Conservation (phyloP, 441 rosid species). For the Raphanus hybrid region DNA sequence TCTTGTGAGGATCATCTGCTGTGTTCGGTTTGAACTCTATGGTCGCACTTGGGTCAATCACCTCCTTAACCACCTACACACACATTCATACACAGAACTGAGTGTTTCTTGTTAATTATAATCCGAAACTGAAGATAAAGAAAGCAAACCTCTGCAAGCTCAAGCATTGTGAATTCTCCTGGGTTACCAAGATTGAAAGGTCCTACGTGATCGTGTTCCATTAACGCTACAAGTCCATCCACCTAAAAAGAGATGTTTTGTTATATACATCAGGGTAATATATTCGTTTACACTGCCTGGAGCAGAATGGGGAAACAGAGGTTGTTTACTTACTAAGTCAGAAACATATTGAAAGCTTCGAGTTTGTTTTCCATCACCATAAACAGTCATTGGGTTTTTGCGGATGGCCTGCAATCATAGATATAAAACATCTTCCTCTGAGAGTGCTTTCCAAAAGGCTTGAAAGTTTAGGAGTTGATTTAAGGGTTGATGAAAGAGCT, state of each 20-base stretch:
- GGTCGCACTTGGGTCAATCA: slow-evolving; percentile 90
- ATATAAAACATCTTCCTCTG: slow-evolving; percentile 14
- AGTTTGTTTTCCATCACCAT: slow-evolving; percentile 99
- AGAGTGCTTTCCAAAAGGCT: neutral
- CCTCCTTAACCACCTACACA: slow-evolving; percentile 82
- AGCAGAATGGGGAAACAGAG: slow-evolving; percentile 8
- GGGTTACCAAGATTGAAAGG: slow-evolving; percentile 98
- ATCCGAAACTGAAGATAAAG: neutral
- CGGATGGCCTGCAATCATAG: slow-evolving; percentile 72
- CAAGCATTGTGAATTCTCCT: slow-evolving; percentile 98
- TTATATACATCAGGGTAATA: neutral
- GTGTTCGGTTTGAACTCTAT: slow-evolving; percentile 91
- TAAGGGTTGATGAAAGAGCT: slow-evolving; percentile 28
- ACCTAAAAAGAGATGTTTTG: slow-evolving; percentile 54
- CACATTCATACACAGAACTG: slow-evolving; percentile 4
- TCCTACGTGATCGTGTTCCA: slow-evolving; percentile 95
- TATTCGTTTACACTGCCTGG: neutral
- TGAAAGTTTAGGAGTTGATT: neutral
- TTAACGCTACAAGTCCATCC: slow-evolving; percentile 86
- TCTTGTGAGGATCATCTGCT: slow-evolving; percentile 93
- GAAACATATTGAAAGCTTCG: slow-evolving; percentile 98
- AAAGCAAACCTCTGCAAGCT: slow-evolving; percentile 86
- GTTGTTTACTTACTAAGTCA: slow-evolving; percentile 67
- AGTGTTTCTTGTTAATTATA: slow-evolving; percentile 1
- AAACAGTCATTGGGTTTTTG: slow-evolving; percentile 91